Base-by-base conservation (phyloP, 495 filamentous ascomycete species). In the Choiromyces venosus region DNA sequence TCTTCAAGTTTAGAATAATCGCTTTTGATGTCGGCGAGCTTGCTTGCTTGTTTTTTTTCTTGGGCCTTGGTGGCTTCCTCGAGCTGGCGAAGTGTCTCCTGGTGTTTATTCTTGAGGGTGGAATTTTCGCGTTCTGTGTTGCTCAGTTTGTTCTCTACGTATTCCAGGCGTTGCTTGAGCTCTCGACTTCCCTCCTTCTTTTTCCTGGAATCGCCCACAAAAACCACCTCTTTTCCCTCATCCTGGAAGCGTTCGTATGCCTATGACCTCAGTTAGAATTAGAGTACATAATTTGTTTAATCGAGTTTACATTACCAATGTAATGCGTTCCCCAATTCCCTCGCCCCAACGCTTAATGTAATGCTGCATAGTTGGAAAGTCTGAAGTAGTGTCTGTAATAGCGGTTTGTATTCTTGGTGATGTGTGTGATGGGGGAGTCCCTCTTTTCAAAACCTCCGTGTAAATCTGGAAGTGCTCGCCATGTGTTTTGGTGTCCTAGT, bases 271-370 rank as follows among this genome's bases (percentile, higher is more conserved):
- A 0, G 42, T 46, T 46, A 46, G 42, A n/a, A 46, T n/a, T 46
- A 46, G 42, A 46, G 42, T n/a, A 7, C 9, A 6, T n/a, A 46
- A 46, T 46, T 46, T 6, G 9, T n/a, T 46, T n/a, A 21, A 46
- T 46, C 42, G 2, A 0, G 19, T 1, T 40, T 46, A 46, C 9
- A n/a, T 8, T 46, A 46, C 42, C 42, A 21, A 0, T 46, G 4
- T n/a, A 1, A 1, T 21, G 42, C 19, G 2, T 8, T 8, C 4
- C n/a, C n/a, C n/a, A n/a, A 18, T 18, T 16, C 4, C 18, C 4
- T 16, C 39, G 14, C 0, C 0, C 1, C 18, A 4, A n/a, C 1
- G 1, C 42, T 0, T 46, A 5, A 7, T 1, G 18, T 7, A 0
- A n/a, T n/a, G n/a, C 9, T n/a, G 19, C 42, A 46, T 46, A 8